Evolutionary conservation across 1,284 basidiomycete species (phyloP).

Genomic region (Thelephora terrestris): DNA sequence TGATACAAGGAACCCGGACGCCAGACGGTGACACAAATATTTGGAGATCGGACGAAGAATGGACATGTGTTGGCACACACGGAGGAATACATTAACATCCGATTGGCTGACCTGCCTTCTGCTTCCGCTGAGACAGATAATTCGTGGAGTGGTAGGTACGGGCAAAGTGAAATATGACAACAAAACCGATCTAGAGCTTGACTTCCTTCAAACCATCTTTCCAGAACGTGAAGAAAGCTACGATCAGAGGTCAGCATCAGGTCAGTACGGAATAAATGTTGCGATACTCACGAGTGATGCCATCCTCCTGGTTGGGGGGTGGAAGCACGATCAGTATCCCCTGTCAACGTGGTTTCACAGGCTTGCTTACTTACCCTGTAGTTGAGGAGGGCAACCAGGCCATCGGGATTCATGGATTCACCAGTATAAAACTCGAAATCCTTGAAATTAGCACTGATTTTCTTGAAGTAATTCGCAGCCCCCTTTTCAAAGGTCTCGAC

Average conservation of each 20-base stretch:
- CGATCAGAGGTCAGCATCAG: neutral
- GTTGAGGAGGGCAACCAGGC: slow-evolving; percentile 85
- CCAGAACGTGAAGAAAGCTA: slow-evolving; percentile 93
- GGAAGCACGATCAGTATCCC: slow-evolving; percentile 15
- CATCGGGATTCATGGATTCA: slow-evolving; percentile 80
- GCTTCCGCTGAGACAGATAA: neutral
- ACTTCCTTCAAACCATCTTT: slow-evolving; percentile 78
- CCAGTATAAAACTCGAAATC: slow-evolving; percentile 89
- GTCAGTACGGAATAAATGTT: neutral
- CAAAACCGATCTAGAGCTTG: slow-evolving; percentile 40
- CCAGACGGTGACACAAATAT: no score
- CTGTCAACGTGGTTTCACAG: neutral
- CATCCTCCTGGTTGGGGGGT: slow-evolving; percentile 41
- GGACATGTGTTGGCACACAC: no score
- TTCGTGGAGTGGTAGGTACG: neutral
- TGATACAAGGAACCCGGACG: no score
- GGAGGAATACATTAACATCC: neutral
- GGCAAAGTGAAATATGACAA: slow-evolving; percentile 6
- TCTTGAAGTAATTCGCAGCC: slow-evolving; percentile 75
- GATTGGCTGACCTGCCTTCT: no score
- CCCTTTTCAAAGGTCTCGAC: slow-evolving; percentile 80
- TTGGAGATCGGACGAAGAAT: no score
- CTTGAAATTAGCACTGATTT: slow-evolving; percentile 84
- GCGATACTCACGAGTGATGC: slow-evolving; percentile 55
- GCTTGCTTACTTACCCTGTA: slow-evolving; percentile 50